Conservation (phyloP, 1,284 basidiomycete genomes). For the Pseudomicrostroma phylloplanum region DNA sequence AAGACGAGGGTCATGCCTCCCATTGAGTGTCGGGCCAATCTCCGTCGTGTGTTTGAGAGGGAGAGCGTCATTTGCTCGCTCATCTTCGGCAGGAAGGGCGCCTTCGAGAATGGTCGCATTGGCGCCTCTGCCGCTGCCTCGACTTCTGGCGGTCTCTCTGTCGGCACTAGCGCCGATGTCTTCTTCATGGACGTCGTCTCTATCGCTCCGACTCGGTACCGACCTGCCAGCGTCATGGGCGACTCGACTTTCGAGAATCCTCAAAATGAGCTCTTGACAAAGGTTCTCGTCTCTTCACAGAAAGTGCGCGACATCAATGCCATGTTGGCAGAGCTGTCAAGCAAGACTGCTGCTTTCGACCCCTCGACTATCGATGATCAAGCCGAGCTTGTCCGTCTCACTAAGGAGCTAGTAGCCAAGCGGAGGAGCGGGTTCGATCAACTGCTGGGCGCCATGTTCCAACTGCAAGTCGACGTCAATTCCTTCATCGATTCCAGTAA, state of each 20-base stretch:
- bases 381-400: constrained; percentile 53
- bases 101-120: constrained; percentile 56
- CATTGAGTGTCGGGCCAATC: constrained; percentile 86
- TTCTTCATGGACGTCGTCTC: constrained; percentile 93
- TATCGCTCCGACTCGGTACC: constrained; percentile 89
- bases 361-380: constrained; percentile 39
- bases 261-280: constrained; percentile 87
- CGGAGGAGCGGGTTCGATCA: constrained; percentile 59
- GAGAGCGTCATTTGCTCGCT: constrained; percentile 76
- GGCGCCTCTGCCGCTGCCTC: constrained; percentile 20
- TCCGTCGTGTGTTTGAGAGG: constrained; percentile 79
- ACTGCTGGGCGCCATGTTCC: constrained; percentile 75
- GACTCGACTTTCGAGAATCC: constrained; percentile 92
- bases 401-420: constrained; percentile 50
- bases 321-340: constrained; percentile 57
- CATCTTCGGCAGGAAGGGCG: constrained; percentile 86
- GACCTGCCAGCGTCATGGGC: constrained; percentile 85
- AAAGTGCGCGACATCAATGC: constrained; percentile 25
- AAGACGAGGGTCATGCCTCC: constrained; percentile 77
- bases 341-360: constrained; percentile 50
- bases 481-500: constrained; percentile 96
- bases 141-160: constrained; percentile 18
- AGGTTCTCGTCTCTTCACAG: constrained; percentile 68
- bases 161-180: constrained; percentile 74
- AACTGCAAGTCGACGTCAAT: constrained; percentile 91